These are phyloP conservation scores for Neopestalotiopsis sp. DNA, from an alignment of 2,329 filamentous ascomycete genomes.

Conservation along the genomic window DNA sequence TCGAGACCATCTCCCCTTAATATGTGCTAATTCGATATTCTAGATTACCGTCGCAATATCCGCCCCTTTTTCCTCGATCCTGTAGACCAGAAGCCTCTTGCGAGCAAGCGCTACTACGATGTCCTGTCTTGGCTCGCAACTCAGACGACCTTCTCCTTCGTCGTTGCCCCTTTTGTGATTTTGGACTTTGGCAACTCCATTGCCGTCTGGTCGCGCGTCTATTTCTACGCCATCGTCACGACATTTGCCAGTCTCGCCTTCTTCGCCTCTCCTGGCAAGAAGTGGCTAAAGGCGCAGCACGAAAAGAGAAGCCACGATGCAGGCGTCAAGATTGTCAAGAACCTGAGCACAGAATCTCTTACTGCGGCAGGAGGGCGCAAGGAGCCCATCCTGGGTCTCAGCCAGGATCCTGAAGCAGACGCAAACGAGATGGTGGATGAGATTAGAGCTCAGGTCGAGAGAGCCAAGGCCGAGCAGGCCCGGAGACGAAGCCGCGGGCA, in stretches of 20 bases:
- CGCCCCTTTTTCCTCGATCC: conserved; percentile 92
- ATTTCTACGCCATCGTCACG: conserved; percentile 83
- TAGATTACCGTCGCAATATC: conserved; percentile 87
- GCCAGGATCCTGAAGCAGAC: conserved; percentile 76
- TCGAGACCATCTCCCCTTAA: neutral
- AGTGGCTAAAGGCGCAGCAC: conserved; percentile 58
- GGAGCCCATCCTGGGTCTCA: conserved; percentile 77
- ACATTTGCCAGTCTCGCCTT: conserved; percentile 70
- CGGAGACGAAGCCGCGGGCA: conserved; percentile 32
- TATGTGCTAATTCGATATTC: neutral
- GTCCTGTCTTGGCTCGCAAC: conserved; percentile 75
- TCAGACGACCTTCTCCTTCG: conserved; percentile 84
- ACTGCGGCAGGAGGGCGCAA: conserved; percentile 41
- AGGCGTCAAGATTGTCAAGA: conserved; percentile 52
- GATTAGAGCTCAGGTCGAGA: conserved; percentile 75
- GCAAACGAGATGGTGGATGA: conserved; percentile 80
- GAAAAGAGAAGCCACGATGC: conserved; percentile 61
- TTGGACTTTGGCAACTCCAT: conserved; percentile 75
- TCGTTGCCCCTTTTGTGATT: conserved; percentile 83
- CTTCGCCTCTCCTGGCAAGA: conserved; percentile 81
- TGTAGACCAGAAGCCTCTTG: conserved; percentile 70
- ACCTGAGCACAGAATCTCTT: conserved; percentile 63
- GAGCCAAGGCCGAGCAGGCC: conserved; percentile 49
- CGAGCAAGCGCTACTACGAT: conserved; percentile 87
- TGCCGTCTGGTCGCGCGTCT: conserved; percentile 81